A percentile compares a stretch with the other conserved stretches of the same genome.
Evolutionary conservation across 2,329 filamentous ascomycete species (phyloP).

Genomic region (Microcyclosporella mali): DNA sequence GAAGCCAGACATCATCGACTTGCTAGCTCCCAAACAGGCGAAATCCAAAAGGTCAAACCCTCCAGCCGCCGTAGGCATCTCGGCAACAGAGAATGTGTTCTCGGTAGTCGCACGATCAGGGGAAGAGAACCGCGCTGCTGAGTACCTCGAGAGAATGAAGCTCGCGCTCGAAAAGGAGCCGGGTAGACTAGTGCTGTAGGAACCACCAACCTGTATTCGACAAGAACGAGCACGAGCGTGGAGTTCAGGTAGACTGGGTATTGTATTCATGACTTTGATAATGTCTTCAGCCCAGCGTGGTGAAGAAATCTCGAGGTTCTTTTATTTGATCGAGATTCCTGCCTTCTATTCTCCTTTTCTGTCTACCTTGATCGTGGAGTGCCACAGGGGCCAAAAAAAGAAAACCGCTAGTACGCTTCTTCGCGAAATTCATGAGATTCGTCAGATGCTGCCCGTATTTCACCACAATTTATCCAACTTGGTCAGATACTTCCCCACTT

Average conservation of each 20-base stretch:
- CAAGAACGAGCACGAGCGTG: too few species aligned
- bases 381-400: too few species aligned
- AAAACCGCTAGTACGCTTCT: neutral
- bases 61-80: conserved; percentile 26
- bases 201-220: neutral
- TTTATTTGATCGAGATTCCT: too few species aligned
- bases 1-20: conserved; percentile 73
- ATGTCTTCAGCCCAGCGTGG: too few species aligned
- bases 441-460: neutral
- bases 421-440: neutral
- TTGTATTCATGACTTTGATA: too few species aligned
- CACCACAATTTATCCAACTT: conserved; percentile 14
- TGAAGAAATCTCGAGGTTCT: too few species aligned
- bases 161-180: conserved; percentile 73
- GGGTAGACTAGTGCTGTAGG: conserved; percentile 58
- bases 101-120: conserved; percentile 70
- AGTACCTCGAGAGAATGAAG: conserved; percentile 85
- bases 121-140: conserved; percentile 73
- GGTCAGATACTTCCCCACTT: conserved; percentile 12
- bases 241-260: too few species aligned
- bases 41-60: conserved; percentile 27
- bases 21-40: conserved; percentile 53
- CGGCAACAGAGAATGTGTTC: conserved; percentile 65
- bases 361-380: too few species aligned
- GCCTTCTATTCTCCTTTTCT: too few species aligned